Percentiles rank a stretch among this genome's conserved stretches.
These are phyloP conservation scores for Quercus wislizeni DNA, from an alignment of 306 rosid species.

Conservation along the genomic window DNA sequence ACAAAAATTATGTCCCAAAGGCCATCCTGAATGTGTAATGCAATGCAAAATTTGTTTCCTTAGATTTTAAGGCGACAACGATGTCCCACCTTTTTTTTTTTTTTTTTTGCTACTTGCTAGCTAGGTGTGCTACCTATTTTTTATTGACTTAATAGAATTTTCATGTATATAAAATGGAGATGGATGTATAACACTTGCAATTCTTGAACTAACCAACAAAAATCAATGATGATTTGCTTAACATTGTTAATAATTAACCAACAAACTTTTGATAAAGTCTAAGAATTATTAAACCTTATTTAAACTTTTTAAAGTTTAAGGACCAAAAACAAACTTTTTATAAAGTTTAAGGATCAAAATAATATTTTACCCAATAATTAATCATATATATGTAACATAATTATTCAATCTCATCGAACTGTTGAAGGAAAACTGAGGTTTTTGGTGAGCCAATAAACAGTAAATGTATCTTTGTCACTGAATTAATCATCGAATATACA, in stretches of 20 bases:
- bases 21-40: not conserved
- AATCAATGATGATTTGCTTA: not conserved
- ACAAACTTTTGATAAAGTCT: too few relatives aligned
- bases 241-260: not conserved
- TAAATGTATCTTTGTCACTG: not conserved
- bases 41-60: not conserved
- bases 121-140: constrained; percentile 16
- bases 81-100: constrained; percentile 11
- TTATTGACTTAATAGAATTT: not conserved
- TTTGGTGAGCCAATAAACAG: not conserved
- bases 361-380: not conserved
- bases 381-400: not conserved
- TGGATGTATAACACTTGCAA: not conserved
- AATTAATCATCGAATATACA: not conserved
- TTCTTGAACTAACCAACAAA: not conserved
- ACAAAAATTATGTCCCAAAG: not conserved
- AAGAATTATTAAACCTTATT: too few relatives aligned
- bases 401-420: not conserved
- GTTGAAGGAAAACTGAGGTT: not conserved
- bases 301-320: too few relatives aligned
- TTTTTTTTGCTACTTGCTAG: too few relatives aligned
- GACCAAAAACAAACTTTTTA: too few relatives aligned
- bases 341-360: too few relatives aligned
- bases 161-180: not conserved
- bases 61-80: not conserved